Base-by-base conservation (phyloP, 169 alveolate genomes). In the Cryptosporidium sp. region DNA sequence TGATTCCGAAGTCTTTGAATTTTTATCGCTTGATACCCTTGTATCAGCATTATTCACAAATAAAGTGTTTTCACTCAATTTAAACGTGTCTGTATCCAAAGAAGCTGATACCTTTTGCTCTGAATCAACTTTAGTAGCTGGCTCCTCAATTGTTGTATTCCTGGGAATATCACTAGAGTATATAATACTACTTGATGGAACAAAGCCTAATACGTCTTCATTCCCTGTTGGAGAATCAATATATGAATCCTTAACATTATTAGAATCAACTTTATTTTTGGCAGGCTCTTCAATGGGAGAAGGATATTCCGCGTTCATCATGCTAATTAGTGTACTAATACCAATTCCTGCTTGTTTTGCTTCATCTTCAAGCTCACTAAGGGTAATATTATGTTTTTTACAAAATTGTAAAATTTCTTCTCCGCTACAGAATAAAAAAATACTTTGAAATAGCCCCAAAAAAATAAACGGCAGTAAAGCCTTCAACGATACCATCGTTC, bases 181-280 rank as follows among this genome's bases (percentile, higher is more conserved):
- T 0, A 23, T 45, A 42, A 35, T 3, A 23, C 65, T 69, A n/a
- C 84, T 69, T 1, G 86, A 73, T 23, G 23, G 86, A 10, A 56
- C n/a, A 58, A 73, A 73, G 12, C 86, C 86, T 21, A 73, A 33
- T 2, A 73, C 86, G 9, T 73, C 86, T 14, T 71, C 85, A 9
- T 71, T 14, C 18, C 69, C 65, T 37, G 26, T 33, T 10, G 14
- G 67, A 33, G 31, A 37, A n/a, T 21, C 29, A 71, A 8, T 6
- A 26, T 44, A 0, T 7, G 6, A 3, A 26, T 48, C 8, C 18
- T 51, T 23, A 18, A 8, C 8, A 21, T 4, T 21, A 3, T 0
- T 1, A 2, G 33, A 26, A 51, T 10, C 29, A 1, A 6, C 10
- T 0, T 45, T 71, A 45, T n/a, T 10, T 21, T 51, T n/a, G 14